phyloP scores from a whole-genome alignment of 495 filamentous ascomycete genomes.

The Hyaloscypha variabilis region DNA sequence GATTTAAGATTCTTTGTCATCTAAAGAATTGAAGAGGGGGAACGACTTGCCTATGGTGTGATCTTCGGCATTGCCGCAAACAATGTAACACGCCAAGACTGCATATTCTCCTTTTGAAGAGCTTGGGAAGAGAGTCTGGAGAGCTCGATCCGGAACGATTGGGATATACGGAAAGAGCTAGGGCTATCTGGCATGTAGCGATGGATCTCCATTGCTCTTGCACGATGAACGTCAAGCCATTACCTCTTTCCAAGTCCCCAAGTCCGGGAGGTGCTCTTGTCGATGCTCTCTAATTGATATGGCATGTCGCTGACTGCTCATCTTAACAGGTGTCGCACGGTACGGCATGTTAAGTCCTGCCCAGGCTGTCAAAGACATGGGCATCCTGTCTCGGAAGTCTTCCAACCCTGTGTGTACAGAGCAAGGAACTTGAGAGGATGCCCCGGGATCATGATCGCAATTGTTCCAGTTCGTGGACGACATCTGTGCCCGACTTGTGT shows the following conservation, averaged over 20 bases:
- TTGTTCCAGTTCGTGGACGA: background rate
- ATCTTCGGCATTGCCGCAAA: background rate
- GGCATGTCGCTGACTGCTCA: background rate
- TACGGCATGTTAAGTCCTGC: constrained; percentile 3
- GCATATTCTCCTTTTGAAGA: background rate
- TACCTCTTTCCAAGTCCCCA: background rate
- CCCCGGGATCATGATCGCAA: constrained; percentile 2
- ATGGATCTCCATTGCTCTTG: background rate
- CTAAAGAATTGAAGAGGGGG: background rate
- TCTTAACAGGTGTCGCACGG: constrained; percentile 6
- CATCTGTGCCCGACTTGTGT: constrained; percentile 6
- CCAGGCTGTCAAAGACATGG: constrained; percentile 13
- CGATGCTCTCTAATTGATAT: background rate
- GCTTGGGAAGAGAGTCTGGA: no score
- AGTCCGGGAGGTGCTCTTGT: background rate
- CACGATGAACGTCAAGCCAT: background rate
- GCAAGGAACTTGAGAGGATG: constrained; percentile 1
- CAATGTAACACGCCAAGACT: background rate
- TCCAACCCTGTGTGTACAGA: background rate
- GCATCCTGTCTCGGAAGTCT: background rate
- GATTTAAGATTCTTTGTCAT: background rate
- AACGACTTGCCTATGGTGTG: background rate
- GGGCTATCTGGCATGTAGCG: background rate
- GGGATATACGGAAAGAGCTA: background rate
- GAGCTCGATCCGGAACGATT: background rate